Evolutionary conservation across 202 grass and related monocot genomes (phyloP), one percentile per base, ranked within the genome.

Genomic region (Setaria italica): DNA sequence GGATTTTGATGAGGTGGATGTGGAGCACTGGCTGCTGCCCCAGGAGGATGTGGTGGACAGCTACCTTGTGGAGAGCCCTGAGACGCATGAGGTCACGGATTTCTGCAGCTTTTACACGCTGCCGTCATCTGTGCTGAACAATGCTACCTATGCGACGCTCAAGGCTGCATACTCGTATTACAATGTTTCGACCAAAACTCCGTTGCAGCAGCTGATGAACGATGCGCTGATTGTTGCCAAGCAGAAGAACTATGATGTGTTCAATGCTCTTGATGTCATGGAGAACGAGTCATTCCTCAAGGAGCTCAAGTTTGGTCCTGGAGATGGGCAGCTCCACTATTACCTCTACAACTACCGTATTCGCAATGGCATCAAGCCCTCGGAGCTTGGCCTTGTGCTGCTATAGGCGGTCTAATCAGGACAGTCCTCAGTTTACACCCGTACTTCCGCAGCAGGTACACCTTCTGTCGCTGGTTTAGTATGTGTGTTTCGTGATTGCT

Each of bases 21-120:
- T 99, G 66, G 96, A 99, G 90, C 93, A 99, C 83, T 99, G 96
- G 96, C 68, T 99, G 72, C 87, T 99, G 39, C 96, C 93, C 4
- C 68, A 77, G 65, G 93, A 95, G 71, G 81, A 95, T 80, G 96
- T 99, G 60, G 89, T 99, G 21, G 93, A 99, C 81, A 99, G 96
- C 86, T 99, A 90, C 85, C 87, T 99, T 48, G 96, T 99, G 2
- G 96, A 99, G 86, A 95, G 93, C 82, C 96, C 93, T 56, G 91
- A 99, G 78, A 99, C 96, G 0, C 96, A 99, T 62, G 96, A 99
- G 66, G 76, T 99, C 67, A 99, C 96, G 0, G 96, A 99, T 86
- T 99, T 99, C 89, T 95, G 93, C 81, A 99, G 96, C 88, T 99
- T 99, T 39, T 99, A 99, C 88, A 85, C 93, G 0, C 88, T 99